Evolutionary conservation across 371 early-diverging fungal species (phyloP).

Genomic region (Phascolomyces articulosus): DNA sequence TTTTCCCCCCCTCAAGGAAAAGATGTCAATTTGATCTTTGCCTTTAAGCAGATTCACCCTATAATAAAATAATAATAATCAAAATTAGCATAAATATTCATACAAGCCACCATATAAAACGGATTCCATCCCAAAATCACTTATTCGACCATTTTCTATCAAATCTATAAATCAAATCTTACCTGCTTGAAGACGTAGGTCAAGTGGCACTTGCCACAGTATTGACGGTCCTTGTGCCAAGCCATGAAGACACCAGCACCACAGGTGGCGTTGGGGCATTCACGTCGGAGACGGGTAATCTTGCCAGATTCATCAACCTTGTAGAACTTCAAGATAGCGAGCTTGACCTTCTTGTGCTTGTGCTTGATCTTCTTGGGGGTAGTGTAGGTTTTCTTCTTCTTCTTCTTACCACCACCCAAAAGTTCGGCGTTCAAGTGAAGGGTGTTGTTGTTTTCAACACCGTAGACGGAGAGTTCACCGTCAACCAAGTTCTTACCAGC

Average conservation of each 20-base stretch:
- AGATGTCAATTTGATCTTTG: conserved; percentile 1
- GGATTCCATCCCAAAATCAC: no score
- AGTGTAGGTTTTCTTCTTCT: conserved; percentile 99
- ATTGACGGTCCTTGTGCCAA: conserved; percentile 95
- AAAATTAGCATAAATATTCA: background rate
- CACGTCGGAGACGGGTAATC: conserved; percentile 97
- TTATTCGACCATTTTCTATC: background rate
- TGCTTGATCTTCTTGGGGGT: conserved; percentile 99
- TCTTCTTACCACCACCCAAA: conserved; percentile 96
- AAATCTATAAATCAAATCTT: background rate
- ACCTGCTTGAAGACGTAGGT: conserved; percentile 61
- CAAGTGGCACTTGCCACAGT: conserved; percentile 80
- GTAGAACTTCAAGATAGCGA: conserved; percentile 97
- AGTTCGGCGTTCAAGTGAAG: conserved; percentile 81
- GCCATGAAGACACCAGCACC: conserved; percentile 99
- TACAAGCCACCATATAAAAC: background rate
- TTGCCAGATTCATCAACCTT: conserved; percentile 97
- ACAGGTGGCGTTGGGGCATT: conserved; percentile 94
- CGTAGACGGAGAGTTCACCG: conserved; percentile 75
- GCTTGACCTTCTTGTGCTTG: conserved; percentile 98
- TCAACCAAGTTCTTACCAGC: conserved; percentile 93
- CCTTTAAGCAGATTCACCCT: conserved; percentile 15
- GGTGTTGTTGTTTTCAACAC: conserved; percentile 91
- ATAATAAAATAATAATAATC: background rate
- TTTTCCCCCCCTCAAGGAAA: background rate